Conservation (phyloP, 805 yeast genomes). For the Zygoascus tannicola region DNA sequence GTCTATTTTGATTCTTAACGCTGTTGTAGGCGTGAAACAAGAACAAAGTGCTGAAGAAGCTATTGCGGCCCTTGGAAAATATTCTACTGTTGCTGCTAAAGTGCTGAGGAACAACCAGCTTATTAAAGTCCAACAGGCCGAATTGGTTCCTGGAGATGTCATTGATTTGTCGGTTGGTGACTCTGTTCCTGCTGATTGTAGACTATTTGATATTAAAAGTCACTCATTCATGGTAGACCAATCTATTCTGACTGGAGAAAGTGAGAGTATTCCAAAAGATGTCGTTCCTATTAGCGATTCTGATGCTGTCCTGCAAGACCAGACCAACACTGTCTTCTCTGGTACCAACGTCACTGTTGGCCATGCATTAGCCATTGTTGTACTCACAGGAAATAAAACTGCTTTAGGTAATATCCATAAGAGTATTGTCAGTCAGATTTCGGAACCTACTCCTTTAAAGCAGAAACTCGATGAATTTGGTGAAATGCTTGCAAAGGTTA, state of each 20-base stretch:
- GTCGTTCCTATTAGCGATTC: slow-evolving; percentile 81
- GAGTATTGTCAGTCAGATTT: slow-evolving; percentile 74
- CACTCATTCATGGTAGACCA: slow-evolving; percentile 76
- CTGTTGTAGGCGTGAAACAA: slow-evolving; percentile 91
- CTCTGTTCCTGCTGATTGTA: slow-evolving; percentile 65
- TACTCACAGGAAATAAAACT: slow-evolving; percentile 78
- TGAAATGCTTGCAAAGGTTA: slow-evolving; percentile 70
- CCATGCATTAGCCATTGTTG: slow-evolving; percentile 82
- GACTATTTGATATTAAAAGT: slow-evolving; percentile 54
- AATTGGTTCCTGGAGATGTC: slow-evolving; percentile 75
- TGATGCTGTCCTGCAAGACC: slow-evolving; percentile 48
- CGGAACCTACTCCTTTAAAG: slow-evolving; percentile 95
- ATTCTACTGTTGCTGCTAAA: slow-evolving; percentile 90
- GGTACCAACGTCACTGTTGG: slow-evolving; percentile 95
- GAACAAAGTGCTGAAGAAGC: slow-evolving; percentile 92
- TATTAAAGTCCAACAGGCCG: slow-evolving; percentile 67
- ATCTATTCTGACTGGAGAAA: slow-evolving; percentile 90
- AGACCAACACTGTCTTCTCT: slow-evolving; percentile 79
- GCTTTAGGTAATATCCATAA: slow-evolving; percentile 90
- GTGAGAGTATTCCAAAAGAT: slow-evolving; percentile 72
- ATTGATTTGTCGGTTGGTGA: slow-evolving; percentile 59
- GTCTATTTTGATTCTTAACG: slow-evolving; percentile 76
- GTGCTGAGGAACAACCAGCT: slow-evolving; percentile 71
- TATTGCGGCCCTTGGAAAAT: slow-evolving; percentile 76
- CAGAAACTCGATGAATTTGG: slow-evolving; percentile 90